Evolutionary conservation across 1,284 basidiomycete species (phyloP).

Genomic region (Heterobasidion irregulare): DNA sequence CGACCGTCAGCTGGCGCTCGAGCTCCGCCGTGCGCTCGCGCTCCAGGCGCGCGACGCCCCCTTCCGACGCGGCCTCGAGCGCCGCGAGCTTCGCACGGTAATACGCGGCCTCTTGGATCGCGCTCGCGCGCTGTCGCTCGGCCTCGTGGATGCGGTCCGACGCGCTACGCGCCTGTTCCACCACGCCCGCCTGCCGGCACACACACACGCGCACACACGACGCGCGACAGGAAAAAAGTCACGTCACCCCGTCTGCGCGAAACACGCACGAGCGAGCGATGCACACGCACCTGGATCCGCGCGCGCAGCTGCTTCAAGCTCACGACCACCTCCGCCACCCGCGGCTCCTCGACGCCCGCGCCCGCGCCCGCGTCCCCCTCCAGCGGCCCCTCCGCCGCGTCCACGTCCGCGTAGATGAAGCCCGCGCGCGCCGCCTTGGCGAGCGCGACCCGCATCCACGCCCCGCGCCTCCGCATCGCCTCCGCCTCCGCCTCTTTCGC

Average conservation of each 20-base stretch:
- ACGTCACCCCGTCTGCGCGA: neutral
- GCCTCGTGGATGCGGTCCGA: constrained; percentile 78
- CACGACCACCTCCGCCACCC: constrained; percentile 68
- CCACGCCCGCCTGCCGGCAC: constrained; percentile 58
- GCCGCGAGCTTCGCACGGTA: constrained; percentile 92
- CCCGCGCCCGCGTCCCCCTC: constrained; percentile 15
- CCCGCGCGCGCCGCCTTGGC: constrained; percentile 75
- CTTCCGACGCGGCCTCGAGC: constrained; percentile 63
- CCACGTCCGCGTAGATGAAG: constrained; percentile 55
- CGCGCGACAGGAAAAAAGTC: constrained; percentile 6
- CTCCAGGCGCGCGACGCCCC: constrained; percentile 69
- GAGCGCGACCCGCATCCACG: constrained; percentile 84
- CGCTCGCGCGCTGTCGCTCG: constrained; percentile 72
- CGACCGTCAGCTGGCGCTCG: constrained; percentile 67
- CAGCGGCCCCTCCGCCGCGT: constrained; percentile 22
- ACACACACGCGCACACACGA: too few species aligned
- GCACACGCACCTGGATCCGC: constrained; percentile 67
- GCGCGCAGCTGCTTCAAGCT: constrained; percentile 88
- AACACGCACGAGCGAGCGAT: constrained; percentile 5
- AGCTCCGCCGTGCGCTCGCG: constrained; percentile 75
- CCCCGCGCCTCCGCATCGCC: constrained; percentile 67
- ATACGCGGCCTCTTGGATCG: constrained; percentile 92
- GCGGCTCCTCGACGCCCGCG: constrained; percentile 14
- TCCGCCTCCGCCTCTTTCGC: constrained; percentile 79
- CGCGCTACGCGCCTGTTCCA: constrained; percentile 67